Evolutionary conservation across 202 grass and related monocot genomes (phyloP).

Genomic region (Brachypodium distachyon): DNA sequence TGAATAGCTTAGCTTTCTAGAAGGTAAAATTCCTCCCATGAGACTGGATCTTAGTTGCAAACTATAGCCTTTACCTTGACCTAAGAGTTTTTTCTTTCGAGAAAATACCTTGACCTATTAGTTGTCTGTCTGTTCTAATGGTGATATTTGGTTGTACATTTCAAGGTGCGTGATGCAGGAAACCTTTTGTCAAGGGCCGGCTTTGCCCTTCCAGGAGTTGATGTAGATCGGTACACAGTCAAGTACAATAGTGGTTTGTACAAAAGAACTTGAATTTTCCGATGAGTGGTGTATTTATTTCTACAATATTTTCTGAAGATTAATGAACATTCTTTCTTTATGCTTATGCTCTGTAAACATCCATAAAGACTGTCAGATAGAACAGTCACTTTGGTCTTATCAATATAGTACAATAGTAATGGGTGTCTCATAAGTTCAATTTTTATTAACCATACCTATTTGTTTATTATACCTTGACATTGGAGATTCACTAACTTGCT

Average conservation of each 20-base stretch:
- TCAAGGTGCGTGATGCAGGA: constrained; percentile 88
- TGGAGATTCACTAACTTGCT: not conserved
- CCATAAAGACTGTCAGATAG: constrained; percentile 1
- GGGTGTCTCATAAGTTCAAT: not conserved
- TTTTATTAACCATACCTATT: not conserved
- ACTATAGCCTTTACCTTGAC: not conserved
- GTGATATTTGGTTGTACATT: constrained; percentile 2
- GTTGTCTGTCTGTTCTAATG: constrained; percentile 14
- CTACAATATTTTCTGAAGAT: constrained; percentile 15
- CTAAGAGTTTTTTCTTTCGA: no score
- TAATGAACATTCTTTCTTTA: not conserved
- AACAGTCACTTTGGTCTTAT: not conserved
- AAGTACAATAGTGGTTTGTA: constrained; percentile 81
- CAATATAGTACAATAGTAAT: not conserved
- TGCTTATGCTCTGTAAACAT: not conserved
- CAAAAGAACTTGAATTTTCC: constrained; percentile 5
- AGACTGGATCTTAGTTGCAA: not conserved
- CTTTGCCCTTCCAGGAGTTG: constrained; percentile 80
- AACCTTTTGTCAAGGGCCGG: constrained; percentile 90
- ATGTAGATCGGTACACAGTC: constrained; percentile 83
- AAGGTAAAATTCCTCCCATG: not conserved
- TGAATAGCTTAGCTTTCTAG: not conserved
- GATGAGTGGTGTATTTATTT: not conserved
- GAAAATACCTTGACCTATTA: not conserved
- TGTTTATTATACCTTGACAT: no score